Conservation (phyloP, 2,329 filamentous ascomycete species). For the Xylaria sp. region DNA sequence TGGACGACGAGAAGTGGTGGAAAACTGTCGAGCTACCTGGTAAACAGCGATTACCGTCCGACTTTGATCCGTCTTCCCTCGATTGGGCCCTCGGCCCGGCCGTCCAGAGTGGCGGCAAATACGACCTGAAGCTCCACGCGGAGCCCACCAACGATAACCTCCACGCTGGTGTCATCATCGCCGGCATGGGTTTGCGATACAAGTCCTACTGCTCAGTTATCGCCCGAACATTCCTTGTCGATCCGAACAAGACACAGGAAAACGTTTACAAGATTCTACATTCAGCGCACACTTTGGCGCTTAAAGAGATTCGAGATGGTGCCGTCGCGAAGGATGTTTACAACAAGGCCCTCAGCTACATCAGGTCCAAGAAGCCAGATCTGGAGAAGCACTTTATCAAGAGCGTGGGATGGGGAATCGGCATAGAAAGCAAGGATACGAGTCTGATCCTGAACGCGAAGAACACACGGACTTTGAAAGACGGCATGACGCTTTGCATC, state of each 20-base stretch:
- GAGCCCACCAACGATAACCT: conserved; percentile 77
- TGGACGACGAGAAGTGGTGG: conserved; percentile 93
- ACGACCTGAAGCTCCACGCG: conserved; percentile 76
- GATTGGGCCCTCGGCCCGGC: conserved; percentile 92
- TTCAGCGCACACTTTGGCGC: conserved; percentile 77
- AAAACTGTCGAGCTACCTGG: conserved; percentile 66
- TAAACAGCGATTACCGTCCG: conserved; percentile 71
- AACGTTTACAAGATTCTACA: conserved; percentile 86
- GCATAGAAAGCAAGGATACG: conserved; percentile 81
- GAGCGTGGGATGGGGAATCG: conserved; percentile 86
- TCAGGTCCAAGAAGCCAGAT: conserved; percentile 89
- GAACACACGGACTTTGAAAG: conserved; percentile 75
- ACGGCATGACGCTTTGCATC: conserved; percentile 94
- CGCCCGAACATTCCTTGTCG: conserved; percentile 89
- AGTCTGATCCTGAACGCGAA: conserved; percentile 84
- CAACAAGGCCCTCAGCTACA: conserved; percentile 71
- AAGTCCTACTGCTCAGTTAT: conserved; percentile 93
- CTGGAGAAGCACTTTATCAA: conserved; percentile 93
- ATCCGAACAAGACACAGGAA: conserved; percentile 94
- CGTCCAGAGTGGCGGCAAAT: conserved; percentile 92
- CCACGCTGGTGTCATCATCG: conserved; percentile 89
- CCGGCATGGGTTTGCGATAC: conserved; percentile 86
- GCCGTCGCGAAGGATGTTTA: conserved; percentile 85
- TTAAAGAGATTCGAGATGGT: conserved; percentile 87
- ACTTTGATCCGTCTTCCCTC: conserved; percentile 82